Base-by-base conservation (phyloP, 768 basidiomycete species). In the Tulasnella sp. region DNA sequence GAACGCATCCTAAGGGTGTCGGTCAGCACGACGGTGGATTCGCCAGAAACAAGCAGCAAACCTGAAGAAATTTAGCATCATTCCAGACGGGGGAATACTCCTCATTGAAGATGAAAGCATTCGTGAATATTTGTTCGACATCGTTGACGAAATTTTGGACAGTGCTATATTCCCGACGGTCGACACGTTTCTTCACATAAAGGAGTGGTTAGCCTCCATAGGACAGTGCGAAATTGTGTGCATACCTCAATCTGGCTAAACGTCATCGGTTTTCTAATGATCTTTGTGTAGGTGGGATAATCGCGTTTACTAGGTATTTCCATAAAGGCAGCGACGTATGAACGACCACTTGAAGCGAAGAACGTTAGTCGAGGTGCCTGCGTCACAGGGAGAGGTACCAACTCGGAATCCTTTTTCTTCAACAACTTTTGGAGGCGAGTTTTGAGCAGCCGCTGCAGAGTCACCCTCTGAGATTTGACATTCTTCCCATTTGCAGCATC, bases 91-190 rank as follows among this genome's bases (percentile, higher is more conserved):
- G 76, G 25, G 84, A 87, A 65, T 84, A 81, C 27, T 94, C 91
- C 65, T 79, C 81, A 63, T 97, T 97, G 71, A 92, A 97, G 57
- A 77, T 70, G 67, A 88, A 74, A 8, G 91, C 93, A 66, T 97
- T 97, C 6, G 80, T 77, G 69, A 92, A 94, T 23, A 97, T 84
- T 39, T 92, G 76, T 63, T 92, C 88, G 12, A 93, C 84, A 59
- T 97, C 93, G 7, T 78, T 79, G 41, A 84, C 83, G 65, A 93
- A 94, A 23, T 84, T 82, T 3, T 76, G 72, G 4, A 78, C 71
- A 2, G 74, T 77, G 19, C 66, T 64, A 66, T 94, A 97, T 62
- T 85, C 82, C 66, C 89, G 86, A 57, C 79, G 79, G 65, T 87
- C 83, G 61, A 94, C 72, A 48, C 78, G 80, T 78, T 82, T 83